phyloP scores from a whole-genome alignment of 495 filamentous ascomycete species.

The Penicillium robsamsonii region DNA sequence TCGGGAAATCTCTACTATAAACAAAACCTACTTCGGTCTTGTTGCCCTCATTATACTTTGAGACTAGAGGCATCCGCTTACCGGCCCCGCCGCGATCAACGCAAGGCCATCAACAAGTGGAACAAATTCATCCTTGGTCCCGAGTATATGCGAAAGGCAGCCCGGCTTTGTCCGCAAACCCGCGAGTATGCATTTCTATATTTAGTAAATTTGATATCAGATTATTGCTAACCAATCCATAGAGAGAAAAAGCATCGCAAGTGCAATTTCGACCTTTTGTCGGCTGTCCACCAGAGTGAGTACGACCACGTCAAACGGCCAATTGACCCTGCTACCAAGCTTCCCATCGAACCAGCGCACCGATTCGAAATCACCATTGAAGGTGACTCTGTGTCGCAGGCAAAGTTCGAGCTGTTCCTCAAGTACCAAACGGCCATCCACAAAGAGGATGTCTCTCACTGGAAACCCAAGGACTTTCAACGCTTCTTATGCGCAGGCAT shows the following conservation, averaged over 20 bases:
- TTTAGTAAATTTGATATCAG: neutral
- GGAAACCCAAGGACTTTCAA: conserved; percentile 67
- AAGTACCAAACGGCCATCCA: conserved; percentile 87
- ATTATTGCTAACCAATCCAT: conserved; percentile 13
- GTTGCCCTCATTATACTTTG: conserved; percentile 95
- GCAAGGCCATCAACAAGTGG: conserved; percentile 87
- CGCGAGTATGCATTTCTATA: conserved; percentile 56
- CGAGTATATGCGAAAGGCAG: conserved; percentile 69
- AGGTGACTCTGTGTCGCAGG: conserved; percentile 73
- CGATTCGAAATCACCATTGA: conserved; percentile 78
- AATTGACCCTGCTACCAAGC: conserved; percentile 51
- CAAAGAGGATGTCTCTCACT: conserved; percentile 64
- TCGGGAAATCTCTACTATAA: conserved; percentile 87
- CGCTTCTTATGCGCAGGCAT: conserved; percentile 89
- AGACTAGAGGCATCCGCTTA: conserved; percentile 72
- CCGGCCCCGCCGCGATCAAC: conserved; percentile 73
- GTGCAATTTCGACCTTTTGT: conserved; percentile 69
- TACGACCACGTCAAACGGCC: conserved; percentile 55
- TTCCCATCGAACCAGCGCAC: conserved; percentile 69
- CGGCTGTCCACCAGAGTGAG: conserved; percentile 71
- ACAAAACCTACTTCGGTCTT: conserved; percentile 76
- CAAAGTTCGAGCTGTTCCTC: conserved; percentile 77
- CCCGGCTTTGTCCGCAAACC: conserved; percentile 69
- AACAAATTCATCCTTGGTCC: conserved; percentile 81
- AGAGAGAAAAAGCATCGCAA: conserved; percentile 72